These are phyloP conservation scores for Psilocybe mexicana DNA, from an alignment of 1,284 basidiomycete species.

Conservation along the genomic window DNA sequence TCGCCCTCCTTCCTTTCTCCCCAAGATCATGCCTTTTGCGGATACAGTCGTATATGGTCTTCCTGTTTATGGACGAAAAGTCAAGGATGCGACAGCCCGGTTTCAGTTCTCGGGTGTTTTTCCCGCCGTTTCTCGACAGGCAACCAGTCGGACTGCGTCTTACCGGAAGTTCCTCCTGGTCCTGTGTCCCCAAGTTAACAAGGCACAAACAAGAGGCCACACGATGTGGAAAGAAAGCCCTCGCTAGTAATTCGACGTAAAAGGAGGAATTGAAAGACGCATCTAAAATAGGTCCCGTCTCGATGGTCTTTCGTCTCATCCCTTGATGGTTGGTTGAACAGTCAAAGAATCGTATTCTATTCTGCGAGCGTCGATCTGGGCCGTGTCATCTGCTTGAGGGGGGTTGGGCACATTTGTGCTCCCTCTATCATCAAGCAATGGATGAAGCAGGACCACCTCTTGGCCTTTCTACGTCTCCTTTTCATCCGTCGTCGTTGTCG, in stretches of 20 bases:
- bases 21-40: not conserved
- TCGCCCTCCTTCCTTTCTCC: not conserved
- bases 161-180: too few species aligned
- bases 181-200: too few species aligned
- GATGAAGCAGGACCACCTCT: not conserved
- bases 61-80: not conserved
- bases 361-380: too few species aligned
- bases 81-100: not conserved
- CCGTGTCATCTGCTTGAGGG: too few species aligned
- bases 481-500: not conserved
- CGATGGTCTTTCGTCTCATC: slow-evolving; percentile 6
- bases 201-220: too few species aligned
- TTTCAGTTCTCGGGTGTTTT: too few species aligned
- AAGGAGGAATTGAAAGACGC: not conserved
- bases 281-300: not conserved
- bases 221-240: too few species aligned
- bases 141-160: too few species aligned
- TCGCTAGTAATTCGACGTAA: not conserved
- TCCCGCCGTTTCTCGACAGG: too few species aligned
- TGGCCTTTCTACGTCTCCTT: not conserved
- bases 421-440: too few species aligned
- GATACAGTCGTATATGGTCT: not conserved
- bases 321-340: slow-evolving; percentile 5
- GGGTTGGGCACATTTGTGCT: too few species aligned
- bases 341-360: not conserved